Base-by-base conservation (phyloP, 2,329 filamentous ascomycete species). In the Amauroascus verrucosus region DNA sequence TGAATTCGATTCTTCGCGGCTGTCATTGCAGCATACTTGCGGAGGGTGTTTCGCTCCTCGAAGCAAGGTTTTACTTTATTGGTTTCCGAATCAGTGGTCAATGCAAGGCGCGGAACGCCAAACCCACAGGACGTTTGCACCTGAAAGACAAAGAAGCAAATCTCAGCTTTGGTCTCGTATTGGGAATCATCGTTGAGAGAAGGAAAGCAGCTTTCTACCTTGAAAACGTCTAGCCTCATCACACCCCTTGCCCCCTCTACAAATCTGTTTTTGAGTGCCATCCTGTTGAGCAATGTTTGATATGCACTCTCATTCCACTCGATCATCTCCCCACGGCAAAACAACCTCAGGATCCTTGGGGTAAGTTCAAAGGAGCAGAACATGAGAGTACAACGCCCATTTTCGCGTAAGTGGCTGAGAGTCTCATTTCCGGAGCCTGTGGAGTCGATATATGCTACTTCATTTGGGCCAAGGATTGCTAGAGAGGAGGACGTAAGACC, bases 351-450 rank as follows among this genome's bases (percentile, higher is more conserved):
- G 61, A 86, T 86, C 52, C 80, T 73, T 14, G 83, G 82, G 0
- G 71, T 63, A 3, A 70, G 59, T 1, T 77, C 79, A 58, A 85
- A 86, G 20, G 79, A 82, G 65, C 78, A 84, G 69, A 89, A 88
- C 76, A 88, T 82, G 63, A 90, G 70, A 5, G 84, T 88, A 16
- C 86, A 77, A 14, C 86, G 78, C 28, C 82, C 84, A 61, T 90
- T 90, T 63, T 91, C 86, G 64, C 87, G 83, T 9, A 87, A 68
- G 62, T 90, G 86, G 3, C 80, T 75, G 56, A 90, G 83, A 2
- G 86, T 90, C 70, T 91, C 86, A 62, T 77, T 82, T 22, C 86
- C 86, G 30, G 82, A 86, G 28, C 86, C 86, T 1, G 83, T 88
- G 56, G 82, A 78, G 63, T 90, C 86, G 53, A 88, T 74, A 63